phyloP scores from a whole-genome alignment of 352 stramenopile genomes.

The Phytophthora sp. region DNA sequence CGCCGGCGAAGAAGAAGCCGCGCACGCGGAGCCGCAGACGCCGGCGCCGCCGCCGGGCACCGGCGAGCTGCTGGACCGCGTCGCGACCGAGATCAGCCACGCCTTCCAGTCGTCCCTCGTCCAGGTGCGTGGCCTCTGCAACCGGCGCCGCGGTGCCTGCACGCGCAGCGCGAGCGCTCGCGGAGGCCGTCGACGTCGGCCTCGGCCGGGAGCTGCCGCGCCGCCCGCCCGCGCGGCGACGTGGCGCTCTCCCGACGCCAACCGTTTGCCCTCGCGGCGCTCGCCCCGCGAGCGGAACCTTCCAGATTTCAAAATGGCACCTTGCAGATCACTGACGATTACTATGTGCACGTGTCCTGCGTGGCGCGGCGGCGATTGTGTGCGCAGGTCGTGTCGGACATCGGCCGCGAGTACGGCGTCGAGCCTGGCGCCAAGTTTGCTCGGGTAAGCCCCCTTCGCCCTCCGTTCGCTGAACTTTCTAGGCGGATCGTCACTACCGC shows the following conservation, averaged over 20 bases:
- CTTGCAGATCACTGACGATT: slow-evolving; percentile 35
- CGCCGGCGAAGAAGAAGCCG: slow-evolving; percentile 10
- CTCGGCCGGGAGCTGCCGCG: neutral
- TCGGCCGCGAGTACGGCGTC: slow-evolving; percentile 43
- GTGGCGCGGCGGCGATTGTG: slow-evolving; percentile 5
- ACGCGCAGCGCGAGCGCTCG: too few relatives aligned
- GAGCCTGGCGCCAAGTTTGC: slow-evolving; percentile 31
- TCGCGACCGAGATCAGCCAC: slow-evolving; percentile 42
- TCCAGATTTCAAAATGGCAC: slow-evolving; percentile 23
- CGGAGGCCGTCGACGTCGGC: too few relatives aligned
- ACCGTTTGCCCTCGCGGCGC: slow-evolving; percentile 10
- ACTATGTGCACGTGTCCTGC: slow-evolving; percentile 22
- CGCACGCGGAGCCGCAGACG: slow-evolving; percentile 19
- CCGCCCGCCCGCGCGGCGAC: neutral
- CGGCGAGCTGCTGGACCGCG: slow-evolving; percentile 33
- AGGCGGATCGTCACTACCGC: slow-evolving; percentile 15
- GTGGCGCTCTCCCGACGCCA: neutral
- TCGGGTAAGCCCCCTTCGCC: slow-evolving; percentile 27
- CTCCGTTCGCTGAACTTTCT: slow-evolving; percentile 33
- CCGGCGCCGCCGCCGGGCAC: slow-evolving; percentile 20
- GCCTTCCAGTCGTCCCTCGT: slow-evolving; percentile 45
- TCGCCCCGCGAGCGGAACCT: slow-evolving; percentile 9
- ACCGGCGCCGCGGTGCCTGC: neutral
- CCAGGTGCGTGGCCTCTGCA: slow-evolving; percentile 36
- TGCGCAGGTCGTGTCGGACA: slow-evolving; percentile 44